Conservation (phyloP, 192 early-diverging fungal genomes). For the Funneliformis geosporum region DNA sequence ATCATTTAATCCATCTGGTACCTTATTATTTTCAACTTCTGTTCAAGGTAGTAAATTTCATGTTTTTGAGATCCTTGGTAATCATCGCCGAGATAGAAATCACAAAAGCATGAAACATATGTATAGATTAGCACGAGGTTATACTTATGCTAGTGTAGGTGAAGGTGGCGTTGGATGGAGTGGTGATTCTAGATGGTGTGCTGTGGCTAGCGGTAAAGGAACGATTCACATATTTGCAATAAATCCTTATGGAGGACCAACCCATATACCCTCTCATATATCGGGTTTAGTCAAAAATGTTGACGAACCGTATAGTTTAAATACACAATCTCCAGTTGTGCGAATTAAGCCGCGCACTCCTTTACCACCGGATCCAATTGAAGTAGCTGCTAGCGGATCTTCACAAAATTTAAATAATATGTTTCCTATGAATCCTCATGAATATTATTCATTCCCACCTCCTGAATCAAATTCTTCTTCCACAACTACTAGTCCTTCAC, state of each 20-base stretch:
- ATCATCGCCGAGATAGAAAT: constrained; percentile 27
- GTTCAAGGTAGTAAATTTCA: constrained; percentile 75
- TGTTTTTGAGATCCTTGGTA: constrained; percentile 58
- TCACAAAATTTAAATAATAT: constrained; percentile 10
- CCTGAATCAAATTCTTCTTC: neutral
- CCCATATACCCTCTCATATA: constrained; percentile 61
- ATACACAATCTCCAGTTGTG: constrained; percentile 35
- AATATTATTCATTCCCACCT: constrained; percentile 10
- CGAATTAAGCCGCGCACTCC: constrained; percentile 46
- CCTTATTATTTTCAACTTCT: constrained; percentile 69
- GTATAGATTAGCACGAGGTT: constrained; percentile 77
- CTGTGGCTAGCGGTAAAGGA: constrained; percentile 69
- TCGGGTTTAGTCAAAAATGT: constrained; percentile 43
- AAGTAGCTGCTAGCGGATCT: neutral
- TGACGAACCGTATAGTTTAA: constrained; percentile 29
- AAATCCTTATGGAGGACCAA: constrained; percentile 61
- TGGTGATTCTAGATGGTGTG: constrained; percentile 72
- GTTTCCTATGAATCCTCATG: neutral
- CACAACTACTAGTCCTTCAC: neutral
- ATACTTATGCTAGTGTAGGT: constrained; percentile 73
- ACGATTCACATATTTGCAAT: constrained; percentile 76
- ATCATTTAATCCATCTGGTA: constrained; percentile 66
- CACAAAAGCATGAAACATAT: constrained; percentile 45
- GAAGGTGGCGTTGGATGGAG: constrained; percentile 61
- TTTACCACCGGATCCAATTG: constrained; percentile 38